Evolutionary conservation across 2,329 filamentous ascomycete genomes (phyloP).

Genomic region (Fusarium mexicanum): DNA sequence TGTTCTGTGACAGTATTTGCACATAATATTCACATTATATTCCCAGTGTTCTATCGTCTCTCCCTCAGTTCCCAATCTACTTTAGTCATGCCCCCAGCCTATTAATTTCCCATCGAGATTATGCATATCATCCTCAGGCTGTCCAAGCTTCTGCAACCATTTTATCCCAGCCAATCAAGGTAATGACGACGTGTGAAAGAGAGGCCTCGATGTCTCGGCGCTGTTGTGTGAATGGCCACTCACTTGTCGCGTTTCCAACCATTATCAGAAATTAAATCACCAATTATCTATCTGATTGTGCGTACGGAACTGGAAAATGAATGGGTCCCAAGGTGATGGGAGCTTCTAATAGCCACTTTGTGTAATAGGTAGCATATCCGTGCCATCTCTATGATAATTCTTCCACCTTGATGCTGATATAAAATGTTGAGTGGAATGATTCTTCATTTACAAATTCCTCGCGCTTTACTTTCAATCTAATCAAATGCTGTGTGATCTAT

Average conservation of each 20-base stretch:
- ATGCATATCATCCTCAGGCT: not conserved
- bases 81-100: not conserved
- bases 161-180: not conserved
- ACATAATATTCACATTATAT: not conserved
- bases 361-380: not conserved
- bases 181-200: not conserved
- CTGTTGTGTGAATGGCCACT: not conserved
- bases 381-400: not conserved
- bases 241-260: not conserved
- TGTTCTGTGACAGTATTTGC: not conserved
- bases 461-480: not conserved
- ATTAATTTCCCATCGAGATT: not conserved
- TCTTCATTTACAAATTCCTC: not conserved
- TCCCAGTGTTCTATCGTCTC: not conserved
- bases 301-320: not conserved
- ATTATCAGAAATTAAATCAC: not conserved
- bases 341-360: too few species aligned
- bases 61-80: not conserved
- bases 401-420: not conserved
- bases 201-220: not conserved
- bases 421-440: not conserved
- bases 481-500: rapidly evolving
- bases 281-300: not conserved
- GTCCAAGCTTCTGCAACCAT: not conserved
- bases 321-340: too few species aligned